phyloP scores from a whole-genome alignment of 169 alveolate species.

The Eimeria tenella region DNA sequence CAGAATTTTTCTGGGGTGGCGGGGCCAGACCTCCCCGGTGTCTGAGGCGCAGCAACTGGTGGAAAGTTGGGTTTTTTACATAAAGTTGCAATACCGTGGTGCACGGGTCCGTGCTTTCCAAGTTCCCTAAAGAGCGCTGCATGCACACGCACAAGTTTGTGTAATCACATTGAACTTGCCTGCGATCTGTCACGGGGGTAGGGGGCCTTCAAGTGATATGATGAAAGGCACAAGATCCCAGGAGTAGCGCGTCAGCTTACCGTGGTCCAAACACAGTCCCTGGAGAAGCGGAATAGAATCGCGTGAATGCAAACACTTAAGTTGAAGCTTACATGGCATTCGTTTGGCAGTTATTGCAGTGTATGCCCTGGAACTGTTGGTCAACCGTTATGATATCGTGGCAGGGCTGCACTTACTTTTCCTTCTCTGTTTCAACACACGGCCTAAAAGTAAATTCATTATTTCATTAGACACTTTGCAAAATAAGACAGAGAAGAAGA shows the following conservation, averaged over 20 bases:
- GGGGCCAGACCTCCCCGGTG: slow-evolving; percentile 72
- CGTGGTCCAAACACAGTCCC: neutral
- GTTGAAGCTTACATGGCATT: neutral
- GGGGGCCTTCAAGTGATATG: slow-evolving; percentile 31
- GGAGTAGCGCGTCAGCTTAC: neutral
- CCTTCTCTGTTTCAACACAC: slow-evolving; percentile 4
- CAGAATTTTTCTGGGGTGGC: neutral
- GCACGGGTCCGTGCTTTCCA: slow-evolving; percentile 72
- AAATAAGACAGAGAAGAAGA: neutral
- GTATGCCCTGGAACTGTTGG: neutral
- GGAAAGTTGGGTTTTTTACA: too few species aligned
- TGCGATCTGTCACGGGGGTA: slow-evolving; percentile 28
- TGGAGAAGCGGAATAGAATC: neutral
- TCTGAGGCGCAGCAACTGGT: neutral
- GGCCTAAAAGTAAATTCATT: slow-evolving; percentile 18
- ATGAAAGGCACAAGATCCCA: neutral
- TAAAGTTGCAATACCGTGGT: slow-evolving; percentile 2
- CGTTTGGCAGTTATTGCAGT: neutral
- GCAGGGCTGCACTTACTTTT: slow-evolving; percentile 5
- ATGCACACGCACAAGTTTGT: neutral
- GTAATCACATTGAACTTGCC: neutral
- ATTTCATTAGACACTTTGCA: neutral
- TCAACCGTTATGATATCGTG: neutral
- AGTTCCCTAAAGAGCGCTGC: slow-evolving; percentile 10
- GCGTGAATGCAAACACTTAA: neutral